Percentiles rank a stretch among this genome's conserved stretches.
phyloP scores from a whole-genome alignment of 345 rosid species.

The Mallotus nudiflorus region DNA sequence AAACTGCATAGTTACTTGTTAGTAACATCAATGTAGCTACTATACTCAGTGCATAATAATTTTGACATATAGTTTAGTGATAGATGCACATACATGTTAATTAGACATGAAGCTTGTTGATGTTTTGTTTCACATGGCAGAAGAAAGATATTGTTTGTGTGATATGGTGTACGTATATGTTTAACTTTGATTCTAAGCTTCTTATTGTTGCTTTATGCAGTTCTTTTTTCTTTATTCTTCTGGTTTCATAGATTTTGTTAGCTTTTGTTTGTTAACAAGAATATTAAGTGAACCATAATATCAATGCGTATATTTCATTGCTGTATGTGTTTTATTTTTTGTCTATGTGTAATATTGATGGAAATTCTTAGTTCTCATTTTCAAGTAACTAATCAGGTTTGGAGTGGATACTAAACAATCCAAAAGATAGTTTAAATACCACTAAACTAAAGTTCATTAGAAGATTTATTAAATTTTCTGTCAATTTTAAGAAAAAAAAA shows the following conservation, averaged over 20 bases:
- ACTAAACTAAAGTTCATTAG: too few relatives aligned
- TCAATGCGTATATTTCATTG: too few relatives aligned
- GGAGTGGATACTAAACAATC: too few relatives aligned
- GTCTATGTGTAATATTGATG: too few relatives aligned
- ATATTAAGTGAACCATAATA: neutral
- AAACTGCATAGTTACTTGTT: conserved; percentile 16
- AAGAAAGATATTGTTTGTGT: too few relatives aligned
- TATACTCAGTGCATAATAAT: neutral
- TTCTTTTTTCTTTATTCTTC: conserved; percentile 31
- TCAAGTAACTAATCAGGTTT: too few relatives aligned
- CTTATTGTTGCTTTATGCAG: conserved; percentile 21
- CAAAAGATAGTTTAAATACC: too few relatives aligned
- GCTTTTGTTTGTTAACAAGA: conserved; percentile 5
- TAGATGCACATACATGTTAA: neutral
- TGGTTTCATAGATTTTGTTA: conserved; percentile 17
- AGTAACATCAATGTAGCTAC: too few relatives aligned
- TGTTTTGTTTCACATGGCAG: conserved; percentile 2
- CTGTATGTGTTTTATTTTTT: too few relatives aligned
- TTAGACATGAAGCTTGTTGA: conserved; percentile 4
- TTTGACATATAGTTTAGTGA: conserved; percentile 8
- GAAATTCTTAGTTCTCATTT: too few relatives aligned
- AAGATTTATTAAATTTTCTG: too few relatives aligned
- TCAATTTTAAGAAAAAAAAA: too few relatives aligned
- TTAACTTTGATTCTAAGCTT: conserved; percentile 47
- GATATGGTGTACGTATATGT: conserved; percentile 3